Base-by-base conservation (phyloP, 208 protist species). In the Leptomonas pyrrhocoris region DNA sequence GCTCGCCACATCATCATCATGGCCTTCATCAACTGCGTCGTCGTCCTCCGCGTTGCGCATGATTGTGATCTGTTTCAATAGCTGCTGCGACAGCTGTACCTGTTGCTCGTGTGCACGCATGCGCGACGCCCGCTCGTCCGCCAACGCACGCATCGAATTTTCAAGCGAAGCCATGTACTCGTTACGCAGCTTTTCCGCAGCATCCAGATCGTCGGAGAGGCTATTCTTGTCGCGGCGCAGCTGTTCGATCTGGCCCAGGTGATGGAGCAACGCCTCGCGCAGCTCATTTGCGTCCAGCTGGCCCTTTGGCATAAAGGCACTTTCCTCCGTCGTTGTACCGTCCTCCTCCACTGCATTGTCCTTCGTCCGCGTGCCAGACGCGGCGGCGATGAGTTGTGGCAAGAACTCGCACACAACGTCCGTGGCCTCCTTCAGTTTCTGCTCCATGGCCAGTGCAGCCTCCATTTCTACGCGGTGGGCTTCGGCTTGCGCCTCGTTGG, bases 171-270 rank as follows among this genome's bases (percentile, higher is more conserved):
- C 55, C 64, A 83, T 25, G 36, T 63, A 71, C 48, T 74, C 68
- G 16, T 69, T 59, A 49, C 80, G 54, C 28, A 62, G 51, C 21
- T 71, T 56, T n/a, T 80, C 76, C 12, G 64, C 62, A 27, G 72
- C 65, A n/a, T 80, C 76, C 2, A 90, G 58, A 42, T 90, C 81
- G 25, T 70, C 68, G 16, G 57, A 28, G 15, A 90, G 58, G 5
- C 65, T 69, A 42, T 87, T 79, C 59, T 86, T 86, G 23, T 90
- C 85, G 30, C 75, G 77, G 56, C 86, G 84, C 28, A 86, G 69
- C 8, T 62, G 80, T 70, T 89, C 83, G 19, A 89, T 55, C 46
- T 81, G 59, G 31, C 57, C 25, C 19, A 64, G 46, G 51, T 65
- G 68, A 7, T 19, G 49, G 36, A 74, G 68, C 56, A 66, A 25